A percentile compares a stretch with the other conserved stretches of the same genome.
Evolutionary conservation across 2,329 filamentous ascomycete species (phyloP).

Genomic region (Beauveria sp.): DNA sequence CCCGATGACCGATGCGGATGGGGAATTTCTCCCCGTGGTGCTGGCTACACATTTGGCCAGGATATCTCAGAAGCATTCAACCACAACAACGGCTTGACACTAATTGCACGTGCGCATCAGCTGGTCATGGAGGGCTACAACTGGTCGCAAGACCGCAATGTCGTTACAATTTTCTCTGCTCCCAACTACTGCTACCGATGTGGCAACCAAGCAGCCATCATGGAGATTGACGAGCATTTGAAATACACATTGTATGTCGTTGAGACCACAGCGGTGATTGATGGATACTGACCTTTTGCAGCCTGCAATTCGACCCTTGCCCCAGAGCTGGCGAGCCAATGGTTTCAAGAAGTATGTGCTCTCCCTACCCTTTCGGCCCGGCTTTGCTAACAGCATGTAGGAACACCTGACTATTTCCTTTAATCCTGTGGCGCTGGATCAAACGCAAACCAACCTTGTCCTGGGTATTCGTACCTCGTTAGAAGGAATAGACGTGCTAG

Average conservation of each 20-base stretch:
- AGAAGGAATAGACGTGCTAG: slow-evolving; percentile 17
- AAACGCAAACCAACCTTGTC: slow-evolving; percentile 7
- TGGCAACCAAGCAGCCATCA: slow-evolving; percentile 98
- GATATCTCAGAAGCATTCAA: slow-evolving; percentile 99
- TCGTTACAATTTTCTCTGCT: slow-evolving; percentile 96
- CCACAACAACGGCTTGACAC: slow-evolving; percentile 94
- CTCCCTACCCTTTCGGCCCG: not conserved
- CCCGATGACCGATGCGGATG: slow-evolving; percentile 94
- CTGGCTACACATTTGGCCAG: slow-evolving; percentile 91
- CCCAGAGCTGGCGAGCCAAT: slow-evolving; percentile 95
- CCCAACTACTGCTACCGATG: slow-evolving; percentile 98
- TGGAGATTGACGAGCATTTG: slow-evolving; percentile 98
- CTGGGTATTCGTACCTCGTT: slow-evolving; percentile 4
- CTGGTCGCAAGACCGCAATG: slow-evolving; percentile 97
- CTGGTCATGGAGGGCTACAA: slow-evolving; percentile 99
- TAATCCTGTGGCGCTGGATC: slow-evolving; percentile 38
- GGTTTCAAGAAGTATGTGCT: slow-evolving; percentile 76
- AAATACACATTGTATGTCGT: slow-evolving; percentile 95
- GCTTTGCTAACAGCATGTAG: slow-evolving; percentile 25
- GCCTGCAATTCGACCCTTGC: slow-evolving; percentile 98
- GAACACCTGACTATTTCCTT: slow-evolving; percentile 97
- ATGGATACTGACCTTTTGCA: slow-evolving; percentile 33
- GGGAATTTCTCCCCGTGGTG: slow-evolving; percentile 91
- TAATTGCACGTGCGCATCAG: slow-evolving; percentile 95
- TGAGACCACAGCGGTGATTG: not conserved